Conservation (phyloP, 2,329 filamentous ascomycete genomes). For the Pestalotiopsis sp. region DNA sequence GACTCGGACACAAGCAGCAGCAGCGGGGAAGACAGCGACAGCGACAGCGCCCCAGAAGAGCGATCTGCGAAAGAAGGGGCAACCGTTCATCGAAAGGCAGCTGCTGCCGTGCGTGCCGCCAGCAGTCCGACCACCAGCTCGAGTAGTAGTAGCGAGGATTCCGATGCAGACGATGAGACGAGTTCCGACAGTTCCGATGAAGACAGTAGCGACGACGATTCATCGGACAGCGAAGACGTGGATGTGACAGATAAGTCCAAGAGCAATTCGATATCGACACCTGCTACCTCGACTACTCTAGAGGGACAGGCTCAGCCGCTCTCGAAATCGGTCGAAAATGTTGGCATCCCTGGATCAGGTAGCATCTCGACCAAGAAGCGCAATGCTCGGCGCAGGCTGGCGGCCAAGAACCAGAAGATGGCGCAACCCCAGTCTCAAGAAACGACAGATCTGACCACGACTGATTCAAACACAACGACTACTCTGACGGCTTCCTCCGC, state of each 20-base stretch:
- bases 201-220: conserved; percentile 20
- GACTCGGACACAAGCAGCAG: conserved; percentile 9
- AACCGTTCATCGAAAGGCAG: background rate
- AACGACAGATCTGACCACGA: background rate
- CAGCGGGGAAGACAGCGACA: conserved; percentile 24
- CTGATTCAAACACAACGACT: background rate
- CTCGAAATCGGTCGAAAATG: conserved; percentile 14
- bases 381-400: conserved; percentile 50
- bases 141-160: conserved; percentile 15
- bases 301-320: conserved; percentile 8
- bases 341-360: conserved; percentile 37
- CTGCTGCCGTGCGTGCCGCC: background rate
- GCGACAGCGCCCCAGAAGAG: conserved; percentile 29
- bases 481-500: background rate
- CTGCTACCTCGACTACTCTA: background rate
- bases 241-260: background rate
- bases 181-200: conserved; percentile 20
- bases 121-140: conserved; percentile 1
- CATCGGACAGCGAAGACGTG: conserved; percentile 16
- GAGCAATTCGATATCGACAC: background rate
- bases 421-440: conserved; percentile 13
- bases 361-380: conserved; percentile 50
- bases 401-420: conserved; percentile 27
- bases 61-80: conserved; percentile 11
- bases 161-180: conserved; percentile 19